Percentiles rank a stretch among this genome's conserved stretches.
Evolutionary conservation across 257 asterid genomes (phyloP).

Genomic region (Verbena officinalis): DNA sequence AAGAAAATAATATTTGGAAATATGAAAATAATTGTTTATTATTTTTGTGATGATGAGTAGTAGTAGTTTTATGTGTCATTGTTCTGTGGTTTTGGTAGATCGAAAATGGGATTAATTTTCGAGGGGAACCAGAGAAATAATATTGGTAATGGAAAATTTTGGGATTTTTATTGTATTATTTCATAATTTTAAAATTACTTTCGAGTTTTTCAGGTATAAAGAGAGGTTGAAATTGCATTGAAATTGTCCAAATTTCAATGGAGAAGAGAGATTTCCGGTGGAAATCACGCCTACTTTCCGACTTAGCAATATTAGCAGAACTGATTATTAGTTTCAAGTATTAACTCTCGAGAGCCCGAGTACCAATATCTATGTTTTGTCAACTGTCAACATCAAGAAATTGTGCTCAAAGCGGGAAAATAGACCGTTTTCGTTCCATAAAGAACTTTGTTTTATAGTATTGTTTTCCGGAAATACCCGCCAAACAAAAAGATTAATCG

Average conservation of each 20-base stretch:
- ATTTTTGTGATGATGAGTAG: constrained; percentile 21
- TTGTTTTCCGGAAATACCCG: too few species aligned
- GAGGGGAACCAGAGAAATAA: too few species aligned
- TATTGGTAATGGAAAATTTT: constrained; percentile 43
- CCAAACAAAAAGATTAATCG: too few species aligned
- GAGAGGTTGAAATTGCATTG: constrained; percentile 42
- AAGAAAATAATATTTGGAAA: constrained; percentile 38
- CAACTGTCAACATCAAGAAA: too few species aligned
- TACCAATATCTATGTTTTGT: too few species aligned
- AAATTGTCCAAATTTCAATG: constrained; percentile 32
- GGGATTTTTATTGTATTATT: not conserved
- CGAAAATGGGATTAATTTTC: not conserved
- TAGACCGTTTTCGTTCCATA: too few species aligned
- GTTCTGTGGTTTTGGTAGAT: constrained; percentile 33
- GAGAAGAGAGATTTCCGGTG: constrained; percentile 34
- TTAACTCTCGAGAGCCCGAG: too few species aligned
- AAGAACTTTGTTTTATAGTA: too few species aligned
- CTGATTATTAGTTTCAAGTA: too few species aligned
- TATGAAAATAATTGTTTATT: constrained; percentile 33
- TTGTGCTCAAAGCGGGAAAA: too few species aligned
- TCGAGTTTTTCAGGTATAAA: constrained; percentile 27
- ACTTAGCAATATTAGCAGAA: not conserved
- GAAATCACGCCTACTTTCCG: not conserved
- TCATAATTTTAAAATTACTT: not conserved
- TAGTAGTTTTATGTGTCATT: constrained; percentile 19